Base-by-base conservation (phyloP, 768 basidiomycete species). In the Amanita jacksonii region DNA sequence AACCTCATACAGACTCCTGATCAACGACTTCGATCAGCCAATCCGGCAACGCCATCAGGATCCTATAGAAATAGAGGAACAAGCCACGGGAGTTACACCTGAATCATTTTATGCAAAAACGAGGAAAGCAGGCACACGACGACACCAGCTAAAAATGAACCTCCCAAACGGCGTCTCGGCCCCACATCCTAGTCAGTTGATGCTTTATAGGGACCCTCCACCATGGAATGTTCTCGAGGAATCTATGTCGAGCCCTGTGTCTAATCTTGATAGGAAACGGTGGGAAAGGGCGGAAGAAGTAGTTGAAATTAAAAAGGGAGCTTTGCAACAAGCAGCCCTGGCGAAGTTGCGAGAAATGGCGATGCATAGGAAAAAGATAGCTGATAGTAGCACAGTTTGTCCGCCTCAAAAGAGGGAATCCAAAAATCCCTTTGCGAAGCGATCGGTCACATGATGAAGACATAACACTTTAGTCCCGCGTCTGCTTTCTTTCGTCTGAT, bases 161-260 rank as follows among this genome's bases (percentile, higher is more conserved):
- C 52, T 24, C 46, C 49, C 42, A 37, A 25, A 24, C 30, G 28
- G 38, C 18, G 16, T 27, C 34, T 49, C 41, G 37, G 42, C 28
- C 9, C 50, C 41, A 13, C 38, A 49, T 12, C 19, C 13, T 10
- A 41, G 27, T 13, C 40, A 53, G 23, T 54, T 67, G 19, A 62
- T 62, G 53, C 61, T 69, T 13, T 66, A 58, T 49, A 65, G 68
- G 12, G 46, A 49, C 5, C 67, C 67, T 6, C 67, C 67, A 1
- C 54, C 62, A 7, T 69, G 66, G 65, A 54, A 43, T 38, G 41
- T 45, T 1, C 49, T 68, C 18, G 54, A 55, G 9, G 53, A 48
- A 2, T 48, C 53, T 38, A 16, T 38, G n/a, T 16, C 8, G 19
- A 30, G n/a, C 6, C 28, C 15, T 24, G 28, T 4, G 10, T 6